Evolutionary conservation across 345 rosid species (phyloP), one percentile per base, ranked within the genome.

Genomic region (Citrus mangshanensis): DNA sequence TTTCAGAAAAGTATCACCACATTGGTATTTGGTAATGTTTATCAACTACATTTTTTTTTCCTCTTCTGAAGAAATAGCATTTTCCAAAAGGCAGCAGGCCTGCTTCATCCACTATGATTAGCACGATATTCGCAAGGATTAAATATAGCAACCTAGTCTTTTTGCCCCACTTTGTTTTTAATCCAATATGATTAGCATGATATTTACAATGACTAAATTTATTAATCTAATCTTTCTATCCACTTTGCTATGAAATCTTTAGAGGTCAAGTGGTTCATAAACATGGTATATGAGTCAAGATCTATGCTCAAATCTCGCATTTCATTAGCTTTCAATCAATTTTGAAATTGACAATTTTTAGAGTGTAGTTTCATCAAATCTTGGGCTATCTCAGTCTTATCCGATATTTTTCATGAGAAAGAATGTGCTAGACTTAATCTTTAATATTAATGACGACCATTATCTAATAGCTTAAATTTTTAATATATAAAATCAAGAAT

Each of bases 181-280:
- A 46, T 65, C 78, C 24, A 66, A 62, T 21, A 51, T 66, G 62
- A 51, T 75, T 74, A 32, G 78, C 78, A 28, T 68, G 61, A 80
- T 42, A 32, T 70, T 10, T n/a, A 28, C 61, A 49, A 70, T 70
- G 7, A 18, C 51, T 70, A 49, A 49, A 49, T 54, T 5, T n/a
- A 19, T 35, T 49, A 51, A 28, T 3, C 30, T 6, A 12, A 65
- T 35, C n/a, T 64, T 28, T 54, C 19, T 54, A 54, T 22, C 58
- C 22, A 40, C 56, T 51, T 51, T 51, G 19, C 3, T 16, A 4
- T 54, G 6, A 54, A 54, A 54, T 19, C 12, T 54, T 54, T 54
- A 16, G 6, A 18, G 22, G 22, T 5, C 7, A 54, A 54, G 22
- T 54, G 22, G 58, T 5, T 54, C 22, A 1, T 19, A 16, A 54